These are phyloP conservation scores for Pseudocercospora macadamiae DNA, from an alignment of 2,329 filamentous ascomycete species.

Conservation along the genomic window DNA sequence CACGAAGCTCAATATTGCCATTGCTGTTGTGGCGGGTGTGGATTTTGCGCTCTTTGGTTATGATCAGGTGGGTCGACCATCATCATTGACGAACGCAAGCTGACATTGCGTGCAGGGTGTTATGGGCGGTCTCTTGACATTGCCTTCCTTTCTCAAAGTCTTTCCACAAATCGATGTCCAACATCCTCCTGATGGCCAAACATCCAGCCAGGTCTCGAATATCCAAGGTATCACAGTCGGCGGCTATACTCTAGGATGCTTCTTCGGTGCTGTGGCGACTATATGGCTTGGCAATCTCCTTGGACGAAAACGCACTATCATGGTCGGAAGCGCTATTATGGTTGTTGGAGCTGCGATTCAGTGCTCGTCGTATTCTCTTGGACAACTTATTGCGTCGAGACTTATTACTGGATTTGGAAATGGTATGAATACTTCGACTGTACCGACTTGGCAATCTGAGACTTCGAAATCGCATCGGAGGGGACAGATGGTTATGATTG, in stretches of 20 bases:
- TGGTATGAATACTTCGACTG: constrained; percentile 43
- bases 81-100: constrained; percentile 29
- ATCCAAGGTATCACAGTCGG: constrained; percentile 19
- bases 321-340: constrained; percentile 63
- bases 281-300: constrained; percentile 60
- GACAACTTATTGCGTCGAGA: constrained; percentile 51
- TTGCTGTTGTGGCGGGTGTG: constrained; percentile 49
- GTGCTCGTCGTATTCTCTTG: constrained; percentile 51
- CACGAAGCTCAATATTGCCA: constrained; percentile 46
- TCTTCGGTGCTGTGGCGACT: constrained; percentile 32
- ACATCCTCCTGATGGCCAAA: constrained; percentile 28
- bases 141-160: constrained; percentile 42
- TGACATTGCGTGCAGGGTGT: constrained; percentile 36
- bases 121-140: constrained; percentile 47
- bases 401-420: constrained; percentile 55
- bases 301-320: constrained; percentile 60
- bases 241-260: constrained; percentile 17
- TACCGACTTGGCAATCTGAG: constrained; percentile 53
- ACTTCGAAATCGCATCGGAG: constrained; percentile 87
- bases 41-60: constrained; percentile 38
- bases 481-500: constrained; percentile 91
- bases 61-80: constrained; percentile 19
- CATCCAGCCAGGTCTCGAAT: constrained; percentile 38
- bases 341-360: constrained; percentile 64
- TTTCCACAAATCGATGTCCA: constrained; percentile 42